Percentiles rank a stretch among this genome's conserved stretches.
Conservation (phyloP, 2,329 filamentous ascomycete species). For the Remersonia thermophila region DNA sequence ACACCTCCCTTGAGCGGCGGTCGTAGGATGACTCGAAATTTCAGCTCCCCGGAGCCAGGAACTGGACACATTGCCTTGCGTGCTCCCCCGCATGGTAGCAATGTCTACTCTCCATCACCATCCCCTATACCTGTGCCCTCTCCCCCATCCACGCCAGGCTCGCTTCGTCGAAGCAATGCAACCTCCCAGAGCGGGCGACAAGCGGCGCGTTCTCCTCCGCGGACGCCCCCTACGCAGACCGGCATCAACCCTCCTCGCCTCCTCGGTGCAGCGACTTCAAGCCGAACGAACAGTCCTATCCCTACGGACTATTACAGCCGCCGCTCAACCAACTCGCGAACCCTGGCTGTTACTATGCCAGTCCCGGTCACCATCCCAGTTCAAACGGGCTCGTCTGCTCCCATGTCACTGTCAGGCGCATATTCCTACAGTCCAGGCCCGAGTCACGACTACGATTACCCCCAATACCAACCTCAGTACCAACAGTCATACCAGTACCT, state of each 20-base stretch:
- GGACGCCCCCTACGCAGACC: no score
- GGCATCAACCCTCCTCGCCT: no score
- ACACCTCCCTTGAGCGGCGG: neutral
- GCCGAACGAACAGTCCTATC: neutral
- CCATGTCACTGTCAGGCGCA: no score
- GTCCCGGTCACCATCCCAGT: neutral
- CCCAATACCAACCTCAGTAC: no score
- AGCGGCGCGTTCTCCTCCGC: no score
- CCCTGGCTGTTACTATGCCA: slow-evolving; percentile 4
- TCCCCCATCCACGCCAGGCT: neutral
- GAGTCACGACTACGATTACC: no score
- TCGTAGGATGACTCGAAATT: no score
- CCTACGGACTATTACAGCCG: neutral
- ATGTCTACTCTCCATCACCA: neutral
- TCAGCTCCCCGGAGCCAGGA: no score
- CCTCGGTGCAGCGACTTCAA: neutral
- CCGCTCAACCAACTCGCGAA: slow-evolving; percentile 6
- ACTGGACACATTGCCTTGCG: no score
- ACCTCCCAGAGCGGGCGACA: neutral
- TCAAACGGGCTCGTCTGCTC: neutral
- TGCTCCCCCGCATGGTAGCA: neutral
- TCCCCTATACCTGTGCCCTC: neutral
- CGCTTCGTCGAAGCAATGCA: slow-evolving; percentile 11
- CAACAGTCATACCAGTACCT: no score
- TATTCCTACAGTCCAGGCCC: no score